Percentiles rank a stretch among this genome's conserved stretches.
Evolutionary conservation across 306 rosid genomes (phyloP).

Genomic region (Styphnolobium japonicum): DNA sequence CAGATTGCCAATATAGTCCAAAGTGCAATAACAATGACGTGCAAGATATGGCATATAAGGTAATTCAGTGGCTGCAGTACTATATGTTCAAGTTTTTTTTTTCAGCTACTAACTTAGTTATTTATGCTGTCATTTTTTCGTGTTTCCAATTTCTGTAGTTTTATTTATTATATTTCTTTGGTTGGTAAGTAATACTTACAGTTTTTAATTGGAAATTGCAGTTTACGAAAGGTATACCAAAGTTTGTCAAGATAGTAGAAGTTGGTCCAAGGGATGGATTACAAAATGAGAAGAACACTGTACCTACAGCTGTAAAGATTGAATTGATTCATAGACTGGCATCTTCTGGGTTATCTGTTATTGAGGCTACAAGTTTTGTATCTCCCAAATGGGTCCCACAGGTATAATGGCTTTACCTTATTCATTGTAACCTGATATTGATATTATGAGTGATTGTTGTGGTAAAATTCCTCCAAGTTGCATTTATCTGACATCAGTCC

Average conservation of each 20-base stretch:
- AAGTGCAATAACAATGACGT: slow-evolving; percentile 26
- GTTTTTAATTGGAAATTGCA: slow-evolving; percentile 22
- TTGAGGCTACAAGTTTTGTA: slow-evolving; percentile 80
- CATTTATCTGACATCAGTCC: background rate
- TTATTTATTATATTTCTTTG: background rate
- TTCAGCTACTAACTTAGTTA: background rate
- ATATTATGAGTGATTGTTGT: background rate
- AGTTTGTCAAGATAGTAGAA: slow-evolving; percentile 74
- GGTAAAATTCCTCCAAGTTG: background rate
- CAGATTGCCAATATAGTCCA: slow-evolving; percentile 34
- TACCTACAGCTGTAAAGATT: slow-evolving; percentile 54
- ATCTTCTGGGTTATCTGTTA: slow-evolving; percentile 60
- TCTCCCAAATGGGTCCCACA: slow-evolving; percentile 85
- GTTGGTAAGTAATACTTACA: background rate
- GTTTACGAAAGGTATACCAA: slow-evolving; percentile 51
- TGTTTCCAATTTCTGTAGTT: background rate
- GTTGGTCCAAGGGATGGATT: slow-evolving; percentile 86
- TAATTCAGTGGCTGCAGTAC: slow-evolving; percentile 17
- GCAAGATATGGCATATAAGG: slow-evolving; percentile 42
- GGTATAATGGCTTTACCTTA: slow-evolving; percentile 33
- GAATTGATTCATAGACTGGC: slow-evolving; percentile 65
- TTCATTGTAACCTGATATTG: background rate
- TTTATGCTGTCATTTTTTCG: background rate
- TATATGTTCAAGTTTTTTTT: slow-evolving; percentile 2
- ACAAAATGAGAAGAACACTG: slow-evolving; percentile 67